Evolutionary conservation across 2,329 filamentous ascomycete genomes (phyloP).

Genomic region (Rugonectria rugulosa): DNA sequence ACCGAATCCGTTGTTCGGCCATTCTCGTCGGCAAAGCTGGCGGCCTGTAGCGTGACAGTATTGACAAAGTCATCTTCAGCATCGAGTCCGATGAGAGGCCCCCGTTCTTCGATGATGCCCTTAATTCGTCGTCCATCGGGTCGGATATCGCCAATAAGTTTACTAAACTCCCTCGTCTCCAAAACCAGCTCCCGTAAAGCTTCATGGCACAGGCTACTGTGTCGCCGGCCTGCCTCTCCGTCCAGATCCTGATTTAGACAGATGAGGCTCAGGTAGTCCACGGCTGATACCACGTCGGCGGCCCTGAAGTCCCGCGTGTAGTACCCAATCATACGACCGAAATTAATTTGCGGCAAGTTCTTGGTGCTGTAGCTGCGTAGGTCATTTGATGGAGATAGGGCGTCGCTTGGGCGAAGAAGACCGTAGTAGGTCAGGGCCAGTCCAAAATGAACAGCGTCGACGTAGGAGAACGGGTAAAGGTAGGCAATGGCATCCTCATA

Average conservation of each 20-base stretch:
- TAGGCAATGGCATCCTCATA: slow-evolving; percentile 94
- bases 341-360: slow-evolving; percentile 84
- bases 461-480: slow-evolving; percentile 88
- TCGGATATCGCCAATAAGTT: slow-evolving; percentile 89
- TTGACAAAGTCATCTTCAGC: slow-evolving; percentile 86
- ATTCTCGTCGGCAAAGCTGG: slow-evolving; percentile 91
- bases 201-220: slow-evolving; percentile 86
- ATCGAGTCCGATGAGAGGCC: slow-evolving; percentile 79
- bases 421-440: slow-evolving; percentile 90
- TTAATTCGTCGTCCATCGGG: slow-evolving; percentile 84
- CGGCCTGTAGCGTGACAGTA: slow-evolving; percentile 92
- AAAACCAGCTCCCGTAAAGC: slow-evolving; percentile 92
- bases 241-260: slow-evolving; percentile 88
- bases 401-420: slow-evolving; percentile 85
- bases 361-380: slow-evolving; percentile 71
- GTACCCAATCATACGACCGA: slow-evolving; percentile 90
- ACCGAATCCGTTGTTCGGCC: slow-evolving; percentile 94
- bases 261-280: slow-evolving; percentile 91
- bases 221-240: slow-evolving; percentile 76
- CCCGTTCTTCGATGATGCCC: slow-evolving; percentile 87
- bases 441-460: slow-evolving; percentile 94
- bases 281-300: slow-evolving; percentile 85
- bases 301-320: slow-evolving; percentile 97
- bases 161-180: slow-evolving; percentile 96
- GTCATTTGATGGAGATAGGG: slow-evolving; percentile 76